Base-by-base conservation (phyloP, 495 filamentous ascomycete species). In the Alectoria sarmentosa region DNA sequence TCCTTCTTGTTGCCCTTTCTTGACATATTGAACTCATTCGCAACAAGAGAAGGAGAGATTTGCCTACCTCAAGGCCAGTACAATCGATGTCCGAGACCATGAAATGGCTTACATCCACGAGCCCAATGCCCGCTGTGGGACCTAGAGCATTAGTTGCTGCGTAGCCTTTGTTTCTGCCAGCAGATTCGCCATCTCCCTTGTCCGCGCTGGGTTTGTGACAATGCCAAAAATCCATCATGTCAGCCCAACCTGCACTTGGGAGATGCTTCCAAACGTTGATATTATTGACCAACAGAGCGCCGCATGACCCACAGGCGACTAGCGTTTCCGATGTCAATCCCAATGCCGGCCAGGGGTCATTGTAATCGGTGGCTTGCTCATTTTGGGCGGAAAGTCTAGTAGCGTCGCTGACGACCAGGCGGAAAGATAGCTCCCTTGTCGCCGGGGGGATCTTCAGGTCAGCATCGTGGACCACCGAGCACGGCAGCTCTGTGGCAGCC, bases 201-300 rank as follows among this genome's bases (percentile, higher is more conserved):
- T 81, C 76, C 8, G 77, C 76, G 62, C 84, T 76, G 52, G 91
- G 94, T 72, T 97, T 98, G 73, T 98, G 94, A 72, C 94, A 99
- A 75, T 99, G 94, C 94, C 94, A 99, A 69, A 97, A 96, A 72
- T 99, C 94, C 94, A 99, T 99, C 95, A 98, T 97, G 74, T 99
- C 94, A 3, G 93, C 94, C 94, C 94, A 99, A 70, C 96, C 94
- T 65, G 92, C 91, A 68, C 90, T 96, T 1, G 94, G 94, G 7
- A 98, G 80, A 70, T 98, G 92, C 75, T 92, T 96, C 94, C 95
- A 98, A n/a, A 74, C 55, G 21, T 46, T 37, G 17, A 58, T n/a
- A 54, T 60, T 10, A 23, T 73, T 71, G 17, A 80, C 57, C 26
- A 82, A 61, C 1, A 58, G 21, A 15, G 66, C 66, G 11, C 66